Conservation (phyloP, 176 grass and related monocot species). For the Eleusine indica region DNA sequence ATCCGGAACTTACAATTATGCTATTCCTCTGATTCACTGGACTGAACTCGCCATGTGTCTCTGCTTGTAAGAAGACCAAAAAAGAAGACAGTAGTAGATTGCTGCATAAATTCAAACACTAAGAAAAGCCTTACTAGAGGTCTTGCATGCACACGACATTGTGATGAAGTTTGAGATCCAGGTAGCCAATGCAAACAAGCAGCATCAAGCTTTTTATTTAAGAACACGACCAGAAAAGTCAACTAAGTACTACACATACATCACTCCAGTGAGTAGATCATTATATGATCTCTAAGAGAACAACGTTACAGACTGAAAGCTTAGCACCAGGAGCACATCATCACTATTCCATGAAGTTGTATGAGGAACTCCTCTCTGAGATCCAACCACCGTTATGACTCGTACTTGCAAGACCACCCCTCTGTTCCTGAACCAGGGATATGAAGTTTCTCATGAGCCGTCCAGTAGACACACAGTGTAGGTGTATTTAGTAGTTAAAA, state of each 20-base stretch:
- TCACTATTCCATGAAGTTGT: constrained; percentile 48
- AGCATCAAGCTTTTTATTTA: constrained; percentile 42
- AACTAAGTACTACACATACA: constrained; percentile 37
- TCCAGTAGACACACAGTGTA: not conserved
- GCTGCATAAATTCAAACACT: not conserved
- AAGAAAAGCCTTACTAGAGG: too few species aligned
- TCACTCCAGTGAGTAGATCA: not conserved
- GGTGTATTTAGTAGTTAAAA: not conserved
- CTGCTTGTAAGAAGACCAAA: not conserved
- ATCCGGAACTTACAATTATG: not conserved
- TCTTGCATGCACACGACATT: constrained; percentile 9
- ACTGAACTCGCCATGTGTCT: constrained; percentile 1
- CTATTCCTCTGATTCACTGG: constrained; percentile 7
- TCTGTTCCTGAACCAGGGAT: constrained; percentile 51
- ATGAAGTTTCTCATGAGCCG: constrained; percentile 3
- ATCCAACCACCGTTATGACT: constrained; percentile 47
- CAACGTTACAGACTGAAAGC: not conserved
- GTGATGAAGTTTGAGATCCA: not conserved
- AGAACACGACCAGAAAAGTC: constrained; percentile 30
- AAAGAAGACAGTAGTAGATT: not conserved
- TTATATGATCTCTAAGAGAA: not conserved
- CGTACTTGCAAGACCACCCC: constrained; percentile 44
- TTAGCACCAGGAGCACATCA: constrained; percentile 29
- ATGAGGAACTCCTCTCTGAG: constrained; percentile 47
- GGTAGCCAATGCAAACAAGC: not conserved